Conservation (phyloP, 768 basidiomycete genomes). For the Fomitopsis pulvina region DNA sequence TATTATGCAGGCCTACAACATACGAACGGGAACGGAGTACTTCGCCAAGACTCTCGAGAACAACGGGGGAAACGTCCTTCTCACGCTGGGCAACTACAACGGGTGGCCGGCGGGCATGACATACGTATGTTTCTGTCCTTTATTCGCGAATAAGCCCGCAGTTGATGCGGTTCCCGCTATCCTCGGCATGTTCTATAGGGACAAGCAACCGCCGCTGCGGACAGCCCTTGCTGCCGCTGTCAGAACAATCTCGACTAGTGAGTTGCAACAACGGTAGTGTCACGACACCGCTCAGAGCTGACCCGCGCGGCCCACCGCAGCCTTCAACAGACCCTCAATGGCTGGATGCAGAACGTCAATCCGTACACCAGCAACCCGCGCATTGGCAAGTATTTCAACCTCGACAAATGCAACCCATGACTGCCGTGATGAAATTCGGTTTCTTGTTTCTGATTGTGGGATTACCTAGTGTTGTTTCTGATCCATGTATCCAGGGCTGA, state of each 20-base stretch:
- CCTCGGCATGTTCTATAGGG: slow-evolving; percentile 30
- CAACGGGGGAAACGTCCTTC: slow-evolving; percentile 47
- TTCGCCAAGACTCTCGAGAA: slow-evolving; percentile 44
- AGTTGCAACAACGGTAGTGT: slow-evolving; percentile 19
- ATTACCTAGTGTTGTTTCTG: too few relatives aligned
- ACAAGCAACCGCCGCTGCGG: slow-evolving; percentile 51
- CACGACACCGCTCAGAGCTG: neutral
- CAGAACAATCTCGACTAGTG: slow-evolving; percentile 89
- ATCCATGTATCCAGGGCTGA: too few relatives aligned
- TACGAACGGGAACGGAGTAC: slow-evolving; percentile 56
- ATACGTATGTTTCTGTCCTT: slow-evolving; percentile 28
- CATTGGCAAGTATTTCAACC: slow-evolving; percentile 66
- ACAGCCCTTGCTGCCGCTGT: slow-evolving; percentile 52
- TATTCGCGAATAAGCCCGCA: neutral
- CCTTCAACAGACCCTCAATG: slow-evolving; percentile 65
- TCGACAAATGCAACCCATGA: slow-evolving; percentile 29
- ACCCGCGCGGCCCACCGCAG: slow-evolving; percentile 27
- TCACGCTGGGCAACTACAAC: slow-evolving; percentile 67
- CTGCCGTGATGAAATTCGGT: neutral
- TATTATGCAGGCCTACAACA: slow-evolving; percentile 56
- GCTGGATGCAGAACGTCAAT: slow-evolving; percentile 59
- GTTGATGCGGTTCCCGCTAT: neutral
- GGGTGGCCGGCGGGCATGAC: slow-evolving; percentile 63
- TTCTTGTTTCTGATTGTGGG: neutral
- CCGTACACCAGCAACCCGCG: slow-evolving; percentile 35